Evolutionary conservation across 768 basidiomycete genomes (phyloP), one percentile per base, ranked within the genome.

Genomic region (Lentinula guzmanii): DNA sequence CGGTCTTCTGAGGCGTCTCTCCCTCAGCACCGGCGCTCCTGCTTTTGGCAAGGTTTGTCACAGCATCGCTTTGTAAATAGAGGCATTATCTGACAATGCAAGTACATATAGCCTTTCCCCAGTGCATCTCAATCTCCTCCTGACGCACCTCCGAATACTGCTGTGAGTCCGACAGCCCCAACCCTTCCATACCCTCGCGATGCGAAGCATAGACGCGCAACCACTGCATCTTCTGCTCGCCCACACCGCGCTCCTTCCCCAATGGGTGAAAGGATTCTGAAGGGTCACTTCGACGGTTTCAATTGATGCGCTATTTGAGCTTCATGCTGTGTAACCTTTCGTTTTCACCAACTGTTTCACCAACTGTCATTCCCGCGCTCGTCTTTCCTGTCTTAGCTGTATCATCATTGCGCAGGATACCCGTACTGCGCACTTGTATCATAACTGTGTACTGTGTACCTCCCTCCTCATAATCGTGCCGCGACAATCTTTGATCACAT

Each of bases 271-370:
- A 81, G 92, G 62, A 93, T 94, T 63, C 81, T 94, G 66, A 94
- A 91, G 77, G 92, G 92, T 8, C 92, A 94, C 67, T 94, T 93
- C 66, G 92, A 94, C 69, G 88, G 92, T 53, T 94, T 94, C 79
- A 90, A 91, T 69, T 92, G 74, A 81, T 42, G 57, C 43, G 56
- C 61, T 53, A 58, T 50, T 9, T 45, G 24, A 55, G 15, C 55
- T 62, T 45, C 46, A 5, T 10, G 37, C 41, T 10, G 21, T 46
- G 54, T 24, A 33, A 60, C 58, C 64, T 53, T 50, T 62, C 64
- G 11, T 59, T 52, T 51, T 60, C 43, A 56, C n/a, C n/a, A n/a
- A n/a, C n/a, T n/a, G n/a, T n/a, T n/a, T n/a, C n/a, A n/a, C n/a
- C n/a, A n/a, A 18, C 57, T 39, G 16, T 43, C 52, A 35, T 60